phyloP scores from a whole-genome alignment of 495 filamentous ascomycete genomes.

The Filosporella fistucella region DNA sequence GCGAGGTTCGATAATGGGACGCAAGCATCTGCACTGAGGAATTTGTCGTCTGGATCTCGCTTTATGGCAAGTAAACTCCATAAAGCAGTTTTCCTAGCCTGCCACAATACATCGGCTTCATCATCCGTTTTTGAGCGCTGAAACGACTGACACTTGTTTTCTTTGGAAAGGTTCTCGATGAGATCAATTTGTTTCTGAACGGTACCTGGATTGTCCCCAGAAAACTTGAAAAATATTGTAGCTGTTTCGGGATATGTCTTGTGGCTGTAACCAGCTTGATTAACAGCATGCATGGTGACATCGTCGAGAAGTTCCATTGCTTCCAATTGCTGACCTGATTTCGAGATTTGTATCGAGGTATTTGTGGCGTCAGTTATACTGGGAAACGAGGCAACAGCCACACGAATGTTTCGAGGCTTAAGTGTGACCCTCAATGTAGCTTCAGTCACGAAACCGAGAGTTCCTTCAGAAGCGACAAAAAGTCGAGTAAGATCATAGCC shows the following conservation, averaged over 20 bases:
- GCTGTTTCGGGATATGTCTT: constrained; percentile 65
- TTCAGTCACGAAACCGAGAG: constrained; percentile 72
- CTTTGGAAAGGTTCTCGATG: constrained; percentile 57
- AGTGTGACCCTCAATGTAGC: constrained; percentile 68
- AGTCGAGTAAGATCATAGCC: constrained; percentile 74
- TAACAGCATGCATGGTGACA: constrained; percentile 73
- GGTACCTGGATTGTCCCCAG: constrained; percentile 61
- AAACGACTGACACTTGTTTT: constrained; percentile 58
- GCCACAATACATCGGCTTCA: constrained; percentile 68
- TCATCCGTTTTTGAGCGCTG: constrained; percentile 62
- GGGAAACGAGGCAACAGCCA: constrained; percentile 73
- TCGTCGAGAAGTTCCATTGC: constrained; percentile 81
- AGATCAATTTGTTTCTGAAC: constrained; percentile 61
- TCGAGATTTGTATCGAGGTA: constrained; percentile 62
- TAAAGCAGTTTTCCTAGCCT: constrained; percentile 66
- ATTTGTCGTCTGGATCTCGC: constrained; percentile 64
- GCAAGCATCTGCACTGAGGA: constrained; percentile 77
- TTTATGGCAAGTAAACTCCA: constrained; percentile 68
- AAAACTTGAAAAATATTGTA: constrained; percentile 81
- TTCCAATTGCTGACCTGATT: constrained; percentile 65
- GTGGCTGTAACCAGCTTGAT: constrained; percentile 57
- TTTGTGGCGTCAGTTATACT: constrained; percentile 65
- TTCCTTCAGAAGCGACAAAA: constrained; percentile 78
- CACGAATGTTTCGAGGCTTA: constrained; percentile 63
- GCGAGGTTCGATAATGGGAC: constrained; percentile 84